Percentiles rank a stretch among this genome's conserved stretches.
These are phyloP conservation scores for Trichoderma parareesei DNA, from an alignment of 495 filamentous ascomycete species.

Conservation along the genomic window DNA sequence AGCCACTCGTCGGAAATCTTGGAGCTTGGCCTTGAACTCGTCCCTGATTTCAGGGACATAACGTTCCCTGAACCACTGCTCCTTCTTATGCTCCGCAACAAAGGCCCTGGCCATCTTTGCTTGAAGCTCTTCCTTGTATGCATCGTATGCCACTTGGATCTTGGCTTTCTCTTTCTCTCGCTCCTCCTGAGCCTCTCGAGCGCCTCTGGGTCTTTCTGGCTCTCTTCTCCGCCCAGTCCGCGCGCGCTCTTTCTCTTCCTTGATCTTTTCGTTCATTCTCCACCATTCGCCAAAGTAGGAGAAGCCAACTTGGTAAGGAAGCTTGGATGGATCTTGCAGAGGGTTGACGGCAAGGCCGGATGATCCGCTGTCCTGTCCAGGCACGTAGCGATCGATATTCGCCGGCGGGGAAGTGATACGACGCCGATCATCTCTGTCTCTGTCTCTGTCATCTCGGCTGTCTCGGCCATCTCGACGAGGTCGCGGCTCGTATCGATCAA, in stretches of 20 bases:
- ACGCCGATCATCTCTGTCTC: slow-evolving; percentile 46
- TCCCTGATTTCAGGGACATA: slow-evolving; percentile 78
- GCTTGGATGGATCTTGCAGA: slow-evolving; percentile 68
- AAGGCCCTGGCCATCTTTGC: slow-evolving; percentile 83
- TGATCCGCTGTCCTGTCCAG: slow-evolving; percentile 62
- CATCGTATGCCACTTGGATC: slow-evolving; percentile 87
- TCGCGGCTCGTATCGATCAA: slow-evolving; percentile 66
- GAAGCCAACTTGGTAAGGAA: slow-evolving; percentile 93
- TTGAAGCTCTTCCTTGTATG: slow-evolving; percentile 89
- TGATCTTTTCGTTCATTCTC: slow-evolving; percentile 74
- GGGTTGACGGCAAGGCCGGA: slow-evolving; percentile 56
- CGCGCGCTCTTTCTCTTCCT: slow-evolving; percentile 75
- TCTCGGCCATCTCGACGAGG: slow-evolving; percentile 35
- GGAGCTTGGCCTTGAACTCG: slow-evolving; percentile 56
- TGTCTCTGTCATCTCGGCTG: slow-evolving; percentile 28
- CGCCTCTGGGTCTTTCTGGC: slow-evolving; percentile 60
- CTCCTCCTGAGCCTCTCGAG: slow-evolving; percentile 74
- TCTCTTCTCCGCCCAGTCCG: slow-evolving; percentile 67
- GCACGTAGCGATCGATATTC: slow-evolving; percentile 93
- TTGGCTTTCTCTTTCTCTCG: slow-evolving; percentile 79
- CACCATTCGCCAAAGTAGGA: slow-evolving; percentile 98
- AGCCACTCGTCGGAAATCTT: slow-evolving; percentile 62
- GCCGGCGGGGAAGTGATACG: slow-evolving; percentile 53
- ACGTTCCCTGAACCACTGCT: slow-evolving; percentile 97
- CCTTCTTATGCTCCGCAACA: slow-evolving; percentile 79